Conservation (phyloP, 768 basidiomycete species). For the Boletus rubroflammeus region DNA sequence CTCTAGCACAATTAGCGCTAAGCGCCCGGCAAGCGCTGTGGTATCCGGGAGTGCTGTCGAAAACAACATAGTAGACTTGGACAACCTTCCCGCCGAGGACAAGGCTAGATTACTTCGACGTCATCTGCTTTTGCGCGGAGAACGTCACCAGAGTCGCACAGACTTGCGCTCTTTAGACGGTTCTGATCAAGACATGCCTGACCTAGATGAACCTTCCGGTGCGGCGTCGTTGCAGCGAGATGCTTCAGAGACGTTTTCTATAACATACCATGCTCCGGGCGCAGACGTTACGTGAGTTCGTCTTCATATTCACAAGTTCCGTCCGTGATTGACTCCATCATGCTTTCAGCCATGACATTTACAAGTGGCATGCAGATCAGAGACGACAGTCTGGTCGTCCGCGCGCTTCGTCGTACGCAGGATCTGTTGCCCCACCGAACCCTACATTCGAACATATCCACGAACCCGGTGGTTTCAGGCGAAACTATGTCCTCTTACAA, state of each 20-base stretch:
- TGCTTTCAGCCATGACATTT: slow-evolving; percentile 74
- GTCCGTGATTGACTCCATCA: slow-evolving; percentile 12
- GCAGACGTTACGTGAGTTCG: slow-evolving; percentile 86
- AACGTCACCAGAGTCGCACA: slow-evolving; percentile 37
- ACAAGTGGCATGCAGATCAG: slow-evolving; percentile 89
- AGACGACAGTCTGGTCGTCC: slow-evolving; percentile 55
- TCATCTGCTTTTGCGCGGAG: slow-evolving; percentile 76
- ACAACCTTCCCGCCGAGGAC: slow-evolving; percentile 73
- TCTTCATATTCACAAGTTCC: slow-evolving; percentile 2
- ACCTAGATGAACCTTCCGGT: slow-evolving; percentile 18
- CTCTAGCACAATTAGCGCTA: slow-evolving; percentile 39
- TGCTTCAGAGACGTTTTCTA: slow-evolving; percentile 73
- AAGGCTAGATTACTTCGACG: slow-evolving; percentile 76
- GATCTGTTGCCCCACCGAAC: slow-evolving; percentile 48
- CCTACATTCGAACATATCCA: slow-evolving; percentile 91
- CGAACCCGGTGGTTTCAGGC: slow-evolving; percentile 91
- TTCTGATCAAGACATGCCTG: slow-evolving; percentile 25
- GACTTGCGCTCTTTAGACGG: slow-evolving; percentile 21
- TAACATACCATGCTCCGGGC: slow-evolving; percentile 82
- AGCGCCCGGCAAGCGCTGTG: slow-evolving; percentile 28
- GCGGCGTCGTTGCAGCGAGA: slow-evolving; percentile 33
- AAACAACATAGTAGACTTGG: slow-evolving; percentile 39
- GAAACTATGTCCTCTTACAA: slow-evolving; percentile 77
- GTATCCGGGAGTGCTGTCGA: slow-evolving; percentile 31
- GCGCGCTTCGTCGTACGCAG: slow-evolving; percentile 70